Percentiles rank a stretch among this genome's conserved stretches.
These are phyloP conservation scores for Capsicum pubescens DNA, from an alignment of 257 asterid species.

Conservation along the genomic window DNA sequence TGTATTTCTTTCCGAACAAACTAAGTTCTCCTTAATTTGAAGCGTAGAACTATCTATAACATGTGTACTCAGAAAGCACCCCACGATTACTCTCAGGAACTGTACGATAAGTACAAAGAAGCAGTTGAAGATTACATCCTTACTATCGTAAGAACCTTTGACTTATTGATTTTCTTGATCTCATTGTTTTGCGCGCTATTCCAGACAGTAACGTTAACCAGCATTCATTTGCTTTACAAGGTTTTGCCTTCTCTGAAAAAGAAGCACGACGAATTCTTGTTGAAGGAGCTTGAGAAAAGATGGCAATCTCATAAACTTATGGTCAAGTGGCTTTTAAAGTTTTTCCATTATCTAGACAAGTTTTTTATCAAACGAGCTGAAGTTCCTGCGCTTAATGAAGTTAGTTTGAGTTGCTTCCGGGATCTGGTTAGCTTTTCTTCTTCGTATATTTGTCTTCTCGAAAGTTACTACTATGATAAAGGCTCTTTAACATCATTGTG, in stretches of 20 bases:
- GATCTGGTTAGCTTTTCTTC: conserved; percentile 42
- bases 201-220: not conserved
- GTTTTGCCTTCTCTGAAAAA: conserved; percentile 54
- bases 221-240: conserved; percentile 33
- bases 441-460: not conserved
- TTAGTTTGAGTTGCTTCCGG: conserved; percentile 49
- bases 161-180: not conserved
- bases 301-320: conserved; percentile 58
- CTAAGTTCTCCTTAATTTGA: conserved; percentile 37
- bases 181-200: not conserved
- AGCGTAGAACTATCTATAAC: conserved; percentile 45
- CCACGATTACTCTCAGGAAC: conserved; percentile 48
- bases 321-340: conserved; percentile 63
- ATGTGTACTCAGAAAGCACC: conserved; percentile 55
- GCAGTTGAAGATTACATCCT: conserved; percentile 45
- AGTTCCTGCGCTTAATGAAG: conserved; percentile 47
- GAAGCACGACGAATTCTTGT: conserved; percentile 54
- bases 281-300: conserved; percentile 56
- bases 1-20: not conserved
- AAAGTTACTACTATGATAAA: not conserved
- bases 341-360: conserved; percentile 61
- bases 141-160: conserved; percentile 41
- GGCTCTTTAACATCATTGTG: not conserved
- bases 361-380: conserved; percentile 47
- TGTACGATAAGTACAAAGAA: conserved; percentile 52